Base-by-base conservation (phyloP, 2,329 filamentous ascomycete genomes). In the Fusarium domesticum region DNA sequence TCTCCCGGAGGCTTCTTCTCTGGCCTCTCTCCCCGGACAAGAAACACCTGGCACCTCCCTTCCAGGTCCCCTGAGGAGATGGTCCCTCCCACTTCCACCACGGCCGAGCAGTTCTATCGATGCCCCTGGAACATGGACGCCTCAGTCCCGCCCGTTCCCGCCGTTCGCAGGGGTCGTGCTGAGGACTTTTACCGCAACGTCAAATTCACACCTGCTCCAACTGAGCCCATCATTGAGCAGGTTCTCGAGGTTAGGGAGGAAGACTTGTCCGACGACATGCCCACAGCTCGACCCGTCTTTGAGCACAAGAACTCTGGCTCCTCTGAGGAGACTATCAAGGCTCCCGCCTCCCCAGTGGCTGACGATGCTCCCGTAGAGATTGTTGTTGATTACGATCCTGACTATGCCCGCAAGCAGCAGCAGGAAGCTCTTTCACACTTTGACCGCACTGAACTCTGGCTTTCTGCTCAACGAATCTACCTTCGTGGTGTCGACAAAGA, bases 1-100 rank as follows among this genome's bases (percentile, higher is more conserved):
- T 96, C 92, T 0, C 92, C 92, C 0, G 86, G 89, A 18, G 89
- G 87, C 1, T 96, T 96, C 74, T 96, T 96, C 68, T 88, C 88
- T 2, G 89, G 86, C 0, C 77, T 96, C 19, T 88, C 86, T 30
- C 81, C 85, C 4, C 79, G 81, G 41, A 83, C 85, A 30, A 82
- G 90, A 40, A 83, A 84, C 60, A 93, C 91, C 11, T 97, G 92
- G 92, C 83, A 89, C 59, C 71, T 84, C 47, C 74, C 77, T 10
- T 70, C 70, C 19, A 70, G 67, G 54, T 74, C 76, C 16, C 75
- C 77, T 11, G 75, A 80, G 6, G 77, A 76, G 15, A 62, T 74
- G 51, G 69, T 71, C 3, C 81, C 82, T 1, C 90, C 90, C 2
- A 92, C 89, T 1, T 96, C 92, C 2, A 89, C 89, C 20, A 90